These are phyloP conservation scores for Verticillium tricorpus DNA, from an alignment of 2,329 filamentous ascomycete genomes.

Conservation along the genomic window DNA sequence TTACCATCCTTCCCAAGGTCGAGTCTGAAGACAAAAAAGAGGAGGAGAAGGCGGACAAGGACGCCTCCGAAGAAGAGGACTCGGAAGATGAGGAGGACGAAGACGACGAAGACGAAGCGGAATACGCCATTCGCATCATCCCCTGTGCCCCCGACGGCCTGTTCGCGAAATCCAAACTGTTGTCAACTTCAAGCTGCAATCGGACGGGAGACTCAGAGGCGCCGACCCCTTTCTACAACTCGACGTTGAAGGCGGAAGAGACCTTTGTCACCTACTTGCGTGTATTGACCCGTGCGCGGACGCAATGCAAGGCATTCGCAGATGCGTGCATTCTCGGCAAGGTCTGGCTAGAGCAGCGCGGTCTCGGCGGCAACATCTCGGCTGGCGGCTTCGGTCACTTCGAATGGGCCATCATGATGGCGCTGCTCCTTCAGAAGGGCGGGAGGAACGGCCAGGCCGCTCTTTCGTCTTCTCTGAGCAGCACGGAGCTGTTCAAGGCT, in stretches of 20 bases:
- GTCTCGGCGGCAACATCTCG: constrained; percentile 65
- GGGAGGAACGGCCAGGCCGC: constrained; percentile 66
- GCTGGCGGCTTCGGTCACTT: constrained; percentile 88
- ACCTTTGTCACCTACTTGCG: constrained; percentile 72
- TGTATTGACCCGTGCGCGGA: constrained; percentile 64
- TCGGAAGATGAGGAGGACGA: constrained; percentile 14
- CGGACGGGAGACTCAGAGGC: constrained; percentile 44
- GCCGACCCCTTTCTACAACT: constrained; percentile 84
- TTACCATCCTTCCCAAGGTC: constrained; percentile 33
- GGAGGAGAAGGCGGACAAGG: constrained; percentile 7
- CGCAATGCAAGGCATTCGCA: constrained; percentile 66
- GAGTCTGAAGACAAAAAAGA: constrained; percentile 11
- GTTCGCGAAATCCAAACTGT: constrained; percentile 69
- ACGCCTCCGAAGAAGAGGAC: constrained; percentile 15
- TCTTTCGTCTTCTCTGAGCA: constrained; percentile 76
- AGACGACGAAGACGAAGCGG: constrained; percentile 21
- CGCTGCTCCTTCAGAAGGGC: constrained; percentile 75
- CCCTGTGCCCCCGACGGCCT: constrained; percentile 65
- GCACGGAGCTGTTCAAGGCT: constrained; percentile 92
- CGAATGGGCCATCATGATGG: constrained; percentile 80
- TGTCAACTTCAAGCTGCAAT: constrained; percentile 65
- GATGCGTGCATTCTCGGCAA: constrained; percentile 84
- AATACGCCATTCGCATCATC: constrained; percentile 68
- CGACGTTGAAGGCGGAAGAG: constrained; percentile 73
- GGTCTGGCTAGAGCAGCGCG: constrained; percentile 85